A percentile compares a stretch with the other conserved stretches of the same genome.
phyloP scores from a whole-genome alignment of 169 alveolate species.

The Plasmodium malariae region DNA sequence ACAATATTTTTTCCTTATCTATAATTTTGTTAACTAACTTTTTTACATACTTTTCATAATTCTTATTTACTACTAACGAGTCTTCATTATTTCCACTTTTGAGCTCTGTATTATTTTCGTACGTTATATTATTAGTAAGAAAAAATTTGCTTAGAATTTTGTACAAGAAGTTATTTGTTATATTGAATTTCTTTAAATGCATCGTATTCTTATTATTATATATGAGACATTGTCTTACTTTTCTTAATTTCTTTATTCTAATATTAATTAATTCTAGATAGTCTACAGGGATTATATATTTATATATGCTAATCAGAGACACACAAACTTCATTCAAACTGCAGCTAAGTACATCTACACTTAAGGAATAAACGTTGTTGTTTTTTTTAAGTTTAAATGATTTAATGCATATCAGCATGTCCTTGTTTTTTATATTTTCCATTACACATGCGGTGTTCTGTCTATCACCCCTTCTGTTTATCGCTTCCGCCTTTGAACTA shows the following conservation, averaged over 20 bases:
- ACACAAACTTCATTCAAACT: constrained; percentile 43
- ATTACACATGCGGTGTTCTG: not conserved
- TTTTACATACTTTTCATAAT: constrained; percentile 69
- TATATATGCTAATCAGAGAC: constrained; percentile 40
- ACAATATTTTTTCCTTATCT: constrained; percentile 55
- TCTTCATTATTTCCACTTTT: not conserved
- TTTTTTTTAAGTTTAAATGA: constrained; percentile 58
- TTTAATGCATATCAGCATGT: constrained; percentile 22
- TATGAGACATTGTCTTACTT: constrained; percentile 25
- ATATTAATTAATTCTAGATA: constrained; percentile 36
- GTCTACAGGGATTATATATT: constrained; percentile 32
- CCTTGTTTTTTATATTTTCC: constrained; percentile 10
- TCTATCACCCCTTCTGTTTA: no score
- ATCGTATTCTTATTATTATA: constrained; percentile 38
- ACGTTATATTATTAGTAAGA: not conserved
- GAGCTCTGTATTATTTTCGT: constrained; percentile 14
- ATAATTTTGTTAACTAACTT: constrained; percentile 50
- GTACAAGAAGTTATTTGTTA: constrained; percentile 48
- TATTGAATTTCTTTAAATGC: constrained; percentile 19
- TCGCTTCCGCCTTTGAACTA: no score
- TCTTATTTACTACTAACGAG: constrained; percentile 7
- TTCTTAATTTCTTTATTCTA: constrained; percentile 13
- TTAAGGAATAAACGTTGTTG: constrained; percentile 35
- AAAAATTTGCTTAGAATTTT: constrained; percentile 9
- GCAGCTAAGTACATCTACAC: constrained; percentile 17